These are phyloP conservation scores for Cryomyces minteri DNA, from an alignment of 495 filamentous ascomycete genomes.

Conservation along the genomic window DNA sequence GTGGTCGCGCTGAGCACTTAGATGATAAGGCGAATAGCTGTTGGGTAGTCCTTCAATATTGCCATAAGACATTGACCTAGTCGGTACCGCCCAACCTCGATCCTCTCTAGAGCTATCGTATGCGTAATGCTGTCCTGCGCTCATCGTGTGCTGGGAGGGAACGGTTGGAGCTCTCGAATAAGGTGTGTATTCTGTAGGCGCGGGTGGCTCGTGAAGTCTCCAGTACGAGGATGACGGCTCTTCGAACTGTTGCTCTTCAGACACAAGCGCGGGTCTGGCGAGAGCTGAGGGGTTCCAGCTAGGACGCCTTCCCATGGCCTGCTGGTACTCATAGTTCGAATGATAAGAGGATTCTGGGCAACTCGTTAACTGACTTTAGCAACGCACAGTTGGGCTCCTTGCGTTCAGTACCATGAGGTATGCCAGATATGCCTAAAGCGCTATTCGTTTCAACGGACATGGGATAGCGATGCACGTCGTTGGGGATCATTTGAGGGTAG, in stretches of 20 bases:
- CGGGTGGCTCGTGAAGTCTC: not conserved
- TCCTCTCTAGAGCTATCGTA: conserved; percentile 5
- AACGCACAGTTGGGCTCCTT: no score
- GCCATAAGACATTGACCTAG: conserved; percentile 17
- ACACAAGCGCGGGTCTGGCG: not conserved
- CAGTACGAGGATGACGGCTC: not conserved
- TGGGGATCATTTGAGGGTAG: conserved; percentile 4
- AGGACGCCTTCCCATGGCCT: not conserved
- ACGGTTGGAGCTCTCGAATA: not conserved
- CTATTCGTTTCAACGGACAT: not conserved
- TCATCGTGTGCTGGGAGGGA: conserved; percentile 5
- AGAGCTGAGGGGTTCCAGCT: not conserved
- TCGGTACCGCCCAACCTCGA: conserved; percentile 6
- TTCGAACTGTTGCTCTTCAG: not conserved
- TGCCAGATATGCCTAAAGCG: not conserved
- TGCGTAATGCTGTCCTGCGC: conserved; percentile 4
- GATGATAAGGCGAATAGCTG: no score
- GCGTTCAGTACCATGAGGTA: no score
- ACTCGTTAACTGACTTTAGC: no score
- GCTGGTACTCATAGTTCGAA: not conserved
- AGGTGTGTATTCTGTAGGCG: not conserved
- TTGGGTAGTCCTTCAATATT: conserved; percentile 9
- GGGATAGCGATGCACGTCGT: not conserved
- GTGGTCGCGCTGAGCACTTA: no score
- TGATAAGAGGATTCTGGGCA: not conserved